phyloP scores from a whole-genome alignment of 1,284 basidiomycete genomes.

The Rhizoctonia solani region DNA sequence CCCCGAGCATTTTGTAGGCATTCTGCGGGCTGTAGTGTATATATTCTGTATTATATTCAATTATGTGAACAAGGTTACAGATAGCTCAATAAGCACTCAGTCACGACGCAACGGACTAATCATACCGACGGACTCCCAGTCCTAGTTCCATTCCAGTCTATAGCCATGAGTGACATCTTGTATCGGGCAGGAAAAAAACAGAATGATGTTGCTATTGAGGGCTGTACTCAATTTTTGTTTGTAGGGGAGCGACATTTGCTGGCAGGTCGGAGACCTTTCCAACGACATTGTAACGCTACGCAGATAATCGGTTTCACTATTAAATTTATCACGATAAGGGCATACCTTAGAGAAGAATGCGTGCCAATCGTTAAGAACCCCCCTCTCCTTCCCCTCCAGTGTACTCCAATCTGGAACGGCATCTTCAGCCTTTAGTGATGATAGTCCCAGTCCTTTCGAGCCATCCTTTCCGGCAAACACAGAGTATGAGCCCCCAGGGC shows the following conservation, averaged over 20 bases:
- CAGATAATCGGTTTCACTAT: conserved; percentile 23
- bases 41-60: no score
- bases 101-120: no score
- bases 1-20: neutral
- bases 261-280: conserved; percentile 59
- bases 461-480: conserved; percentile 87
- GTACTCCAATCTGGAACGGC: conserved; percentile 86
- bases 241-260: conserved; percentile 3
- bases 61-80: no score
- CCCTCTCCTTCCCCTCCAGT: conserved; percentile 74
- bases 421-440: conserved; percentile 84
- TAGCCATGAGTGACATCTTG: no score
- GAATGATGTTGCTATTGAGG: no score
- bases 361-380: conserved; percentile 91
- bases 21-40: no score
- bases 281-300: conserved; percentile 79
- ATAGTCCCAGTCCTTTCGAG: conserved; percentile 79
- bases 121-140: no score
- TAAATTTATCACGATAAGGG: neutral
- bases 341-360: conserved; percentile 58
- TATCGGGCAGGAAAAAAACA: no score
- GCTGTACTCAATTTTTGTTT: neutral
- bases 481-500: conserved; percentile 47
- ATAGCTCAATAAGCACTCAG: no score
- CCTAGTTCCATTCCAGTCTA: no score